Conservation (phyloP, 768 basidiomycete genomes). For the Tylopilus balloui region DNA sequence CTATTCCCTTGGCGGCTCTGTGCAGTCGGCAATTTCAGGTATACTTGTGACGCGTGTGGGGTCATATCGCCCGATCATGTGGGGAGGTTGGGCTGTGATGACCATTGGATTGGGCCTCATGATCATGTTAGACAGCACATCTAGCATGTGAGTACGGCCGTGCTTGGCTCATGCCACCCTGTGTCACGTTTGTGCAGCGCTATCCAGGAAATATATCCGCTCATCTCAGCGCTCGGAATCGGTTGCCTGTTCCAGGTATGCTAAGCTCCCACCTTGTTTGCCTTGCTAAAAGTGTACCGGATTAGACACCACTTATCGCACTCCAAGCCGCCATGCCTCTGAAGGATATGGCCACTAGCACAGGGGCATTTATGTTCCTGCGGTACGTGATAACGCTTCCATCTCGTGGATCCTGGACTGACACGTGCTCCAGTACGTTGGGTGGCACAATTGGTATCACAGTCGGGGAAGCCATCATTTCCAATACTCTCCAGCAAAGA, state of each 20-base stretch:
- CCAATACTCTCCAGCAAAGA: conserved; percentile 40
- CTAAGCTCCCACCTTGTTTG: not conserved
- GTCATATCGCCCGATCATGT: conserved; percentile 32
- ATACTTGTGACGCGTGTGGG: conserved; percentile 24
- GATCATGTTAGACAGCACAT: conserved; percentile 34
- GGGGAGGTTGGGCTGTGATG: conserved; percentile 29
- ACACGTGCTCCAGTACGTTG: conserved; percentile 44
- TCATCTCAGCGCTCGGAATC: conserved; percentile 32
- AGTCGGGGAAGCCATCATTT: conserved; percentile 66
- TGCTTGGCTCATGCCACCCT: not conserved
- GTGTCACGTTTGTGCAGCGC: conserved; percentile 18
- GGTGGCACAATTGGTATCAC: conserved; percentile 76
- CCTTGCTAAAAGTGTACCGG: not conserved
- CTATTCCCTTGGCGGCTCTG: conserved; percentile 26
- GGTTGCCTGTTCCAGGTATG: conserved; percentile 35
- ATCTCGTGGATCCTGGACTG: not conserved
- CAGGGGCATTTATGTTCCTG: conserved; percentile 34
- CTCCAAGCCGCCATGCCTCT: conserved; percentile 46
- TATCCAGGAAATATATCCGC: conserved; percentile 29
- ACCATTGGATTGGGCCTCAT: conserved; percentile 35
- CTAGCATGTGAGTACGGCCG: conserved; percentile 22
- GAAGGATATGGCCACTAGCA: conserved; percentile 41
- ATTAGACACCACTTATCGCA: conserved; percentile 30
- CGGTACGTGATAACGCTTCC: conserved; percentile 16
- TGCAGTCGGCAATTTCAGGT: conserved; percentile 22